A percentile compares a stretch with the other conserved stretches of the same genome.
phyloP scores from a whole-genome alignment of 1,284 basidiomycete species.

The Heterobasidion occidentale region DNA sequence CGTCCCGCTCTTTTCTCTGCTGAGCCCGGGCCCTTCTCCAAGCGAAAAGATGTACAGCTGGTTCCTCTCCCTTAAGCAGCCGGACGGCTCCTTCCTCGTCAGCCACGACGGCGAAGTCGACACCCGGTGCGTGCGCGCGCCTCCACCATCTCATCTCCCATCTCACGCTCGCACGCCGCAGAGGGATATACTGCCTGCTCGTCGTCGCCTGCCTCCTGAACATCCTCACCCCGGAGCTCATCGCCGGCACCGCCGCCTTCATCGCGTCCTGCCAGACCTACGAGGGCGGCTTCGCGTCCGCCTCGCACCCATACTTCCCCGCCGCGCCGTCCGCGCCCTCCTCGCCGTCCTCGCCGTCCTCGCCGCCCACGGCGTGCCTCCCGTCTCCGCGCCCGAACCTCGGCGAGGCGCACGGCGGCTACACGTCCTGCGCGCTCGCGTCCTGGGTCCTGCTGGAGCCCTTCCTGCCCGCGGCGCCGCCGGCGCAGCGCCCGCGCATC shows the following conservation, averaged over 20 bases:
- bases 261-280: conserved; percentile 90
- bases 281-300: conserved; percentile 91
- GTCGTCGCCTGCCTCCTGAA: conserved; percentile 68
- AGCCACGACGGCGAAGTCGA: conserved; percentile 88
- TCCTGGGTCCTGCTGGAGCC: conserved; percentile 76
- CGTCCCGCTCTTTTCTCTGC: neutral
- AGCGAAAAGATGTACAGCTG: conserved; percentile 78
- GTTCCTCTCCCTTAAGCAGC: conserved; percentile 90
- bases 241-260: conserved; percentile 58
- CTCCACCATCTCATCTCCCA: neutral
- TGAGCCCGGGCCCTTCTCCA: neutral
- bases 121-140: conserved; percentile 54
- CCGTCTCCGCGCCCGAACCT: conserved; percentile 52
- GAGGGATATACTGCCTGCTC: conserved; percentile 74
- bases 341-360: neutral
- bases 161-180: conserved; percentile 16
- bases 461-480: conserved; percentile 22
- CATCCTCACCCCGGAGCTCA: conserved; percentile 82
- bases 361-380: conserved; percentile 22
- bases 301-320: conserved; percentile 62
- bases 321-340: neutral
- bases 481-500: conserved; percentile 24
- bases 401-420: conserved; percentile 96
- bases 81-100: conserved; percentile 93
- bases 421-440: conserved; percentile 89